Evolutionary conservation across 2,329 filamentous ascomycete species (phyloP), one percentile per base, ranked within the genome.

Genomic region (Pseudogymnoascus sp.): DNA sequence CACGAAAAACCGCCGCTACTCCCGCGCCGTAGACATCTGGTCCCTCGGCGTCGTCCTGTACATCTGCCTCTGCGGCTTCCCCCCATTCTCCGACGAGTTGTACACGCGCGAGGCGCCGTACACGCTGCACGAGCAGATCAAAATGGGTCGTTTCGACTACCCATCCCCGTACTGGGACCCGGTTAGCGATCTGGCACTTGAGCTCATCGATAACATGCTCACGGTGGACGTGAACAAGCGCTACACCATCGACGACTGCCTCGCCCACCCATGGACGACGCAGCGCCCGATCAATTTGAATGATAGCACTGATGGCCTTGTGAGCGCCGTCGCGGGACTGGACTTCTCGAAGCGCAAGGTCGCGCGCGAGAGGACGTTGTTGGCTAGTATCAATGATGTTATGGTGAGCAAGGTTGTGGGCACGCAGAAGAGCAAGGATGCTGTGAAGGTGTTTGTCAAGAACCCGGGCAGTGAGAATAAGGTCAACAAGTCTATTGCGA

Each of bases 41-140:
- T 96, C 93, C 1, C 82, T 97, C 0, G 95, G 95, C n/a, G 95
- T 99, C 2, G 93, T 99, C 3, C 82, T 99, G 23, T 99, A 97
- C 77, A 97, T 97, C 70, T 97, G 92, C 73, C 83, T 97, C 4
- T 97, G 95, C 73, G 95, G 95, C 37, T 97, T 97, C 72, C 95
- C 93, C 3, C 95, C 95, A 0, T 99, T 99, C 77, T 96, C 91
- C 0, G 95, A 99, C 71, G 95, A 99, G 76, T 85, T 97, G 0
- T 90, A 88, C 76, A 87, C 86, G 0, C 77, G 77, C 37, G 88
- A 96, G 49, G 95, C 93, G 68, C 95, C 95, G 1, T 97, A 91
- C 73, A 91, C 84, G 0, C 80, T 97, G 49, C 89, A 89, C 1
- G 88, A 96, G 69, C 93, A 97, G 77, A 97, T 96, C 77, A 93